Conservation (phyloP, 1,284 basidiomycete genomes). For the Malassezia nana region DNA sequence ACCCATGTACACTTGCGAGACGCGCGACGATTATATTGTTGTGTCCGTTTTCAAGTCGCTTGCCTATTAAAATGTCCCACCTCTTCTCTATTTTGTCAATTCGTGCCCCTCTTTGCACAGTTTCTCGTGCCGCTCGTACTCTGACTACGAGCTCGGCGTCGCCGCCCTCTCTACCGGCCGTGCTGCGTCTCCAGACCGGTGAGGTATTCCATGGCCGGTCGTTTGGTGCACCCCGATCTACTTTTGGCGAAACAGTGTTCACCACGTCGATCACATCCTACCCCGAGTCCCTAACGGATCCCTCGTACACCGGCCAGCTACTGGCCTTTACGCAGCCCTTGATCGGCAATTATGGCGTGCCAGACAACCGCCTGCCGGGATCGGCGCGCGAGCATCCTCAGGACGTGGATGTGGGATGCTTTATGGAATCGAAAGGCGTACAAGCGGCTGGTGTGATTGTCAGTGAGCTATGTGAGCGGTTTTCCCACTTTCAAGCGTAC, state of each 20-base stretch:
- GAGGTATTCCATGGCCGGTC: slow-evolving; percentile 79
- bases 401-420: slow-evolving; percentile 50
- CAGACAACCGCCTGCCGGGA: slow-evolving; percentile 56
- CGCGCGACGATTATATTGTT: slow-evolving; percentile 46
- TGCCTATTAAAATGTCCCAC: slow-evolving; percentile 1
- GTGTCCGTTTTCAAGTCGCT: slow-evolving; percentile 34
- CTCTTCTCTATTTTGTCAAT: neutral
- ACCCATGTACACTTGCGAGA: slow-evolving; percentile 16
- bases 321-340: slow-evolving; percentile 96
- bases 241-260: slow-evolving; percentile 95
- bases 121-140: slow-evolving; percentile 19
- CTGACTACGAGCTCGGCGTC: slow-evolving; percentile 37
- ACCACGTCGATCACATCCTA: slow-evolving; percentile 98
- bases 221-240: slow-evolving; percentile 78
- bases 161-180: slow-evolving; percentile 57
- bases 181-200: slow-evolving; percentile 84
- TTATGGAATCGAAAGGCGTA: slow-evolving; percentile 74
- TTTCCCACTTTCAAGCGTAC: slow-evolving; percentile 85
- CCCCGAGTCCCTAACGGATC: slow-evolving; percentile 99
- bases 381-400: slow-evolving; percentile 54
- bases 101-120: slow-evolving; percentile 19
- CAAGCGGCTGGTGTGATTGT: slow-evolving; percentile 90
- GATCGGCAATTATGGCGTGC: slow-evolving; percentile 98
- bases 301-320: slow-evolving; percentile 94
- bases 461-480: slow-evolving; percentile 84